These are phyloP conservation scores for Pseudohalonectria lignicola DNA, from an alignment of 2,329 filamentous ascomycete species.

Conservation along the genomic window DNA sequence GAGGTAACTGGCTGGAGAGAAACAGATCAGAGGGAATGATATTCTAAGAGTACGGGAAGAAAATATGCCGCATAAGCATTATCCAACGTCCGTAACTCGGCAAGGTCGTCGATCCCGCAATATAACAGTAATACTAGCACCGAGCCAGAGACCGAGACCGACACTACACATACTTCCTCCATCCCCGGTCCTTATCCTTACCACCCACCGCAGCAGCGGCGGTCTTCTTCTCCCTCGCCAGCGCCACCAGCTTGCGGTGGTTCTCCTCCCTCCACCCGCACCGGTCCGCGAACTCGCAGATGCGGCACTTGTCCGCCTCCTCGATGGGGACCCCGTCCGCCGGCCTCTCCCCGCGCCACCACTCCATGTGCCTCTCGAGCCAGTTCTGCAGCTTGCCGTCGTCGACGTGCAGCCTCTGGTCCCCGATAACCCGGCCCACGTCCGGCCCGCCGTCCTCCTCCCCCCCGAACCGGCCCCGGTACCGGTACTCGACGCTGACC, in stretches of 20 bases:
- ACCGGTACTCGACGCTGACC: constrained; percentile 40
- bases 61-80: no score
- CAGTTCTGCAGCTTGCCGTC: constrained; percentile 51
- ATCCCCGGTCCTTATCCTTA: no score
- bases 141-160: no score
- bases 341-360: constrained; percentile 71
- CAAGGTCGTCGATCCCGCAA: no score
- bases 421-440: constrained; percentile 33
- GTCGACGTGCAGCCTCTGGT: constrained; percentile 56
- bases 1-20: no score
- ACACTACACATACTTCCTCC: background rate
- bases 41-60: no score
- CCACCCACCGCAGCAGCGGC: background rate
- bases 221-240: background rate
- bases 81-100: no score
- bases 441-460: background rate
- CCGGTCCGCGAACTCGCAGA: constrained; percentile 68
- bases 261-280: constrained; percentile 57
- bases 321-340: constrained; percentile 69
- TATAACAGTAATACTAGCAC: no score
- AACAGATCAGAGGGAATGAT: no score
- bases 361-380: constrained; percentile 57
- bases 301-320: constrained; percentile 78
- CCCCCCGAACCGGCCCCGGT: constrained; percentile 20
- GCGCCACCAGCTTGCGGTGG: background rate